Percentiles rank a stretch among this genome's conserved stretches.
Conservation (phyloP, 192 early-diverging fungal species). For the Coemansia aciculifera region DNA sequence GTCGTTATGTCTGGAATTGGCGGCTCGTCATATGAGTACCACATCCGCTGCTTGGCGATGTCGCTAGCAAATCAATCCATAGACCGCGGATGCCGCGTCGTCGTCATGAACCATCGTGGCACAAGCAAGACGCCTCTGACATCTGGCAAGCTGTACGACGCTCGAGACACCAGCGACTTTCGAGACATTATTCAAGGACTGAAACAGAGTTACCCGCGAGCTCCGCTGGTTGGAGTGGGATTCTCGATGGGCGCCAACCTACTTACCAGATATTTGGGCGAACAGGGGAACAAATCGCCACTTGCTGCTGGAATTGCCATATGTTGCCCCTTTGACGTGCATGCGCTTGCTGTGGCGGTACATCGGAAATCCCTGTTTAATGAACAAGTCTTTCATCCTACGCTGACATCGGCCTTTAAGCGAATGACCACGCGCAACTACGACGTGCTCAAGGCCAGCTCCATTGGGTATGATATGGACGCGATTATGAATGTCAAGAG, state of each 20-base stretch:
- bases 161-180: neutral
- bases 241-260: constrained; percentile 8
- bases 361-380: constrained; percentile 22
- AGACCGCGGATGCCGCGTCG: neutral
- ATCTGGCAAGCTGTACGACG: neutral
- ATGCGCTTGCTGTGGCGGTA: constrained; percentile 30
- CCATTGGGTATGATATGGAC: constrained; percentile 39
- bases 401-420: constrained; percentile 50
- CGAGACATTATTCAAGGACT: neutral
- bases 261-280: constrained; percentile 12
- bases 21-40: constrained; percentile 79
- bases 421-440: constrained; percentile 23
- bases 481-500: constrained; percentile 51
- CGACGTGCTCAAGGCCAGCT: constrained; percentile 39
- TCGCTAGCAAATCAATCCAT: constrained; percentile 29
- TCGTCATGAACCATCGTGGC: constrained; percentile 2
- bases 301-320: constrained; percentile 29
- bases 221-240: neutral
- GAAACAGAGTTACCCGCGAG: neutral
- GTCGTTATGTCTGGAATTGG: constrained; percentile 80
- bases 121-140: neutral
- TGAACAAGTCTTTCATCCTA: constrained; percentile 43
- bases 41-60: constrained; percentile 70
- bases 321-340: constrained; percentile 77
- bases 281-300: neutral